Evolutionary conservation across 805 yeast genomes (phyloP), one percentile per base, ranked within the genome.

Genomic region (Candida verbasci): DNA sequence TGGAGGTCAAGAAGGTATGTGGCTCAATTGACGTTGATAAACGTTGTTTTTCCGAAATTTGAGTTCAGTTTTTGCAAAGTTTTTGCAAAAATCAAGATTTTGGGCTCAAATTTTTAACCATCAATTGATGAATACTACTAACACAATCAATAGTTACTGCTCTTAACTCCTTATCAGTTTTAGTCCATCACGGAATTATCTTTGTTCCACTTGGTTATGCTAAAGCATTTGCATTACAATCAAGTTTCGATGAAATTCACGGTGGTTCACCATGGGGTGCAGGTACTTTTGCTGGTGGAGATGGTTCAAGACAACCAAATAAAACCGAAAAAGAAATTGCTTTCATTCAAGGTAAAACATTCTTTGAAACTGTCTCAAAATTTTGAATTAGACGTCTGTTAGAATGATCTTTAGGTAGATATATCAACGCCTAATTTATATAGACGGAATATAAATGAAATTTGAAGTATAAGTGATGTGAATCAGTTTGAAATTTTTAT

Each of bases 181-280:
- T 82, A 42, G 78, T 76, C 29, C 95, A 86, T 61, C 94, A 86
- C 56, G 95, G 95, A 55, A 71, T 86, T 68, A 66, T 81, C 48
- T 86, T 60, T 58, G 78, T 86, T 41, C 95, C 95, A 44, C 71
- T 86, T 49, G 95, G 95, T 54, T 76, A 74, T 65, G 78, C 72
- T 36, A 60, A 70, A 24, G 71, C 68, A 27, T 77, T 78, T 55
- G 71, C 74, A 34, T 72, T 74, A 41, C 58, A 79, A 49, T 48
- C 75, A 45, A 72, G 72, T 58, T 53, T 82, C 40, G 71, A 68
- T 15, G 89, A 81, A 64, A 70, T 74, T 39, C 89, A 82, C 55
- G 95, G 94, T 51, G 82, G 83, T 50, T 76, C 89, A 38, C 76
- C 95, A 36, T 86, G 87, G 83, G 94, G 94, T 62, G 87, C 95